These are phyloP conservation scores for Nelumbo lutea DNA, from an alignment of 164 flowering plant species.

Conservation along the genomic window DNA sequence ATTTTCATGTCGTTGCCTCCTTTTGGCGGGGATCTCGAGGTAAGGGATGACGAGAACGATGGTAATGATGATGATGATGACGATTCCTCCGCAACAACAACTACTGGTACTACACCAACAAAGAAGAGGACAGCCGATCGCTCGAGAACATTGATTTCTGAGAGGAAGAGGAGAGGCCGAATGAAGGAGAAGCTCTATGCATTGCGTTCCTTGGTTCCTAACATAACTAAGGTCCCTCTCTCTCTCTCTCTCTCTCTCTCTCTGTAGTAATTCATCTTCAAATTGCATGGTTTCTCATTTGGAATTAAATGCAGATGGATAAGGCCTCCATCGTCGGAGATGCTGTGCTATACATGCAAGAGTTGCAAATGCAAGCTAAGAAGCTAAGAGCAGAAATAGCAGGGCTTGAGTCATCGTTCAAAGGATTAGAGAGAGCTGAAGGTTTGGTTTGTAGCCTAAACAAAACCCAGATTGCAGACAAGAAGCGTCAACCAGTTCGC, in stretches of 20 bases:
- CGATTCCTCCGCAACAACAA: conserved; percentile 42
- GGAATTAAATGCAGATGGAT: conserved; percentile 62
- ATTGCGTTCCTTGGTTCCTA: conserved; percentile 79
- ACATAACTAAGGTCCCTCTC: conserved; percentile 68
- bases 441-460: conserved; percentile 11
- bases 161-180: conserved; percentile 64
- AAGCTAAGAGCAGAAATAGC: conserved; percentile 60
- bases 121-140: conserved; percentile 37
- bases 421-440: conserved; percentile 11
- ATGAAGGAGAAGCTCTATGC: conserved; percentile 90
- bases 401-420: conserved; percentile 46
- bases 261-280: neutral
- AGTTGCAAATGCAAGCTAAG: conserved; percentile 62
- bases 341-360: conserved; percentile 63
- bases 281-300: neutral
- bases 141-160: conserved; percentile 59
- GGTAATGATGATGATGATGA: conserved; percentile 29
- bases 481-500: conserved; percentile 11
- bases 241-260: neutral
- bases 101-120: conserved; percentile 21
- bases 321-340: conserved; percentile 93
- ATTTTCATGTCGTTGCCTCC: conserved; percentile 9
- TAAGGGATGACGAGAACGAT: conserved; percentile 11
- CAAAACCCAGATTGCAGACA: conserved; percentile 14
- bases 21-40: conserved; percentile 22